Percentiles rank a stretch among this genome's conserved stretches.
phyloP scores from a whole-genome alignment of 2,329 filamentous ascomycete genomes.

The Emydomyces testavorans region DNA sequence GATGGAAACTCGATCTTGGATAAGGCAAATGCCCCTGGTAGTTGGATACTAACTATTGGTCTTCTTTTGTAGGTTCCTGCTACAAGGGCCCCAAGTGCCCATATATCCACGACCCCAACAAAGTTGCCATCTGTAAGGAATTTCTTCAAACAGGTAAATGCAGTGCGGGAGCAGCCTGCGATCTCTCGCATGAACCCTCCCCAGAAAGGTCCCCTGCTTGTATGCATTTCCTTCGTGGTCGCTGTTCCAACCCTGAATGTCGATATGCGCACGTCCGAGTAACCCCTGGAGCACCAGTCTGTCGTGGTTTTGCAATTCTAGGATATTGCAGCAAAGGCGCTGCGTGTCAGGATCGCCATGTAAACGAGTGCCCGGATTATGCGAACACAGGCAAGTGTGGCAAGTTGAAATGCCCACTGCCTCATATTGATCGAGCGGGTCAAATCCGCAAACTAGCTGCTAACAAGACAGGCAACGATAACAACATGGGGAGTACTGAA shows the following conservation, averaged over 20 bases:
- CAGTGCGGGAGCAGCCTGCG: conserved; percentile 64
- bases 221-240: conserved; percentile 78
- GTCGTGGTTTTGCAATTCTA: conserved; percentile 68
- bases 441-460: conserved; percentile 54
- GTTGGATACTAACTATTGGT: conserved; percentile 21
- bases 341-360: conserved; percentile 68
- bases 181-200: conserved; percentile 77
- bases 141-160: conserved; percentile 72
- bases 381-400: conserved; percentile 80
- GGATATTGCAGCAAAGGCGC: conserved; percentile 81
- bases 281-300: conserved; percentile 65
- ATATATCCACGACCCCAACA: conserved; percentile 71
- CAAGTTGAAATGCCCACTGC: conserved; percentile 68
- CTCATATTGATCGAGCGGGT: conserved; percentile 78
- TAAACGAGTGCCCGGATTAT: conserved; percentile 89
- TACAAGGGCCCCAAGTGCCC: conserved; percentile 67
- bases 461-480: conserved; percentile 27
- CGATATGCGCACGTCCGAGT: conserved; percentile 76
- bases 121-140: conserved; percentile 82
- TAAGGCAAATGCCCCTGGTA: conserved; percentile 15
- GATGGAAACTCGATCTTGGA: conserved; percentile 8
- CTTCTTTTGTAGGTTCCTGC: conserved; percentile 59
- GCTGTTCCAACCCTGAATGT: conserved; percentile 77
- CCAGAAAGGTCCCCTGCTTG: conserved; percentile 79
- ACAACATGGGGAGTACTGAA: conserved; percentile 29